Evolutionary conservation across 1,284 basidiomycete species (phyloP), one percentile per base, ranked within the genome.

Genomic region (Veloporphyrellus conicus): DNA sequence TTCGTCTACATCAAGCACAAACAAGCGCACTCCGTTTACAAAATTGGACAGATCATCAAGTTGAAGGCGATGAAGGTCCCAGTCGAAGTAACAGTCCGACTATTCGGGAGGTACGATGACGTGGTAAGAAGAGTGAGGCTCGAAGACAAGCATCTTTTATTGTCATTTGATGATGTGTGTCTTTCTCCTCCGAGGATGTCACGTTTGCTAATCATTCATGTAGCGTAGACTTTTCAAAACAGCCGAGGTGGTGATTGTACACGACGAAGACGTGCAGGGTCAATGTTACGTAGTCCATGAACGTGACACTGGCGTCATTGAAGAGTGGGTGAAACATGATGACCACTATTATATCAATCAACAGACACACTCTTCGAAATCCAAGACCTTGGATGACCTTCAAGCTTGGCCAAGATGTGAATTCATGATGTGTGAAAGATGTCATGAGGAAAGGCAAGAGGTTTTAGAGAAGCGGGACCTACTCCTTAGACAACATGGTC

Each of bases 301-400:
- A 33, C 41, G 12, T 49, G 31, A 52, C 28, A 20, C 23, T 10
- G 53, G 61, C 8, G 55, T 67, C 15, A 70, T 77, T 27, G 69
- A 76, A 22, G 54, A 69, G 10, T 83, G 82, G 78, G 62, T 75
- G 2, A 36, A 58, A 23, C 54, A 72, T 41, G 68, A 78, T 55
- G 74, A 84, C 54, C 79, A 80, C 51, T 85, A 73, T 50, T 81
- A 77, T 55, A 67, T 79, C 32, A 72, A 75, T 51, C 61, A 73
- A 42, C 52, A 50, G 47, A 58, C 53, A 4, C 39, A 49, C 10
- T 58, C 54, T 27, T 47, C 49, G 3, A 50, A 46, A 22, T 42
- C 55, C 15, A 49, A 53, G 18, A 52, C 55, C 15, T 33, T 62
- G 2, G 49, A 59, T 7, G 52, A 66, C 2, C 62, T 79, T 15